Evolutionary conservation across 2,329 filamentous ascomycete genomes (phyloP).

Genomic region (Ceratocystis albifundus): DNA sequence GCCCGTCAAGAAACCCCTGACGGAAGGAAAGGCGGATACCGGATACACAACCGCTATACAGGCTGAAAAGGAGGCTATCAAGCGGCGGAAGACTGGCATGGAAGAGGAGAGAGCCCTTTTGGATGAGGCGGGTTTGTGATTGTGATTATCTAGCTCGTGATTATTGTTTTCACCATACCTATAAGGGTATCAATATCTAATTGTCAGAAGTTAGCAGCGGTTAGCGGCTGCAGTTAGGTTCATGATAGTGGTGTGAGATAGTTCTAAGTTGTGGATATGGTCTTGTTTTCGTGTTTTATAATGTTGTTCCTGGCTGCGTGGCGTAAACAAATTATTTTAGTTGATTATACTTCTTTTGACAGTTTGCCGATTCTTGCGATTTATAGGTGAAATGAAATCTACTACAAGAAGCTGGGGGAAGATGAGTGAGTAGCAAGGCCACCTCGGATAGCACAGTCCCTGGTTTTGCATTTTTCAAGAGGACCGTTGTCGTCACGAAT

Average conservation of each 20-base stretch:
- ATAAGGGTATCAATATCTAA: neutral
- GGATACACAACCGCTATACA: slow-evolving; percentile 19
- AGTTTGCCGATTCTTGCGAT: neutral
- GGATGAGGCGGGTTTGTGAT: slow-evolving; percentile 18
- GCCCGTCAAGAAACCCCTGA: slow-evolving; percentile 8
- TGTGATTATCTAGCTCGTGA: neutral
- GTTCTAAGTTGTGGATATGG: neutral
- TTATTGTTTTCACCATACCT: neutral
- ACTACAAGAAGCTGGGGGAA: too few species aligned
- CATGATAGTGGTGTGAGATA: neutral
- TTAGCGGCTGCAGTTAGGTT: neutral
- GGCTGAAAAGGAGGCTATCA: slow-evolving; percentile 12
- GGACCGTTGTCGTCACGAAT: too few species aligned
- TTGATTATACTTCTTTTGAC: neutral
- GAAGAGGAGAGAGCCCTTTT: slow-evolving; percentile 17
- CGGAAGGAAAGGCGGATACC: neutral
- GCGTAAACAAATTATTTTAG: neutral
- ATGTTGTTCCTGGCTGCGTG: neutral
- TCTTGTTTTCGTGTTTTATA: neutral
- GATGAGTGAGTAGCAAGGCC: too few species aligned
- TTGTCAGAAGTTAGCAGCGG: neutral
- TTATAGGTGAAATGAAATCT: neutral
- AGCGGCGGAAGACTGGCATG: slow-evolving; percentile 18
- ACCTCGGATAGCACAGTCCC: too few species aligned
- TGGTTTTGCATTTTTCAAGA: too few species aligned